phyloP scores from a whole-genome alignment of 768 basidiomycete species.

The Leccinum olivaceopallidum region DNA sequence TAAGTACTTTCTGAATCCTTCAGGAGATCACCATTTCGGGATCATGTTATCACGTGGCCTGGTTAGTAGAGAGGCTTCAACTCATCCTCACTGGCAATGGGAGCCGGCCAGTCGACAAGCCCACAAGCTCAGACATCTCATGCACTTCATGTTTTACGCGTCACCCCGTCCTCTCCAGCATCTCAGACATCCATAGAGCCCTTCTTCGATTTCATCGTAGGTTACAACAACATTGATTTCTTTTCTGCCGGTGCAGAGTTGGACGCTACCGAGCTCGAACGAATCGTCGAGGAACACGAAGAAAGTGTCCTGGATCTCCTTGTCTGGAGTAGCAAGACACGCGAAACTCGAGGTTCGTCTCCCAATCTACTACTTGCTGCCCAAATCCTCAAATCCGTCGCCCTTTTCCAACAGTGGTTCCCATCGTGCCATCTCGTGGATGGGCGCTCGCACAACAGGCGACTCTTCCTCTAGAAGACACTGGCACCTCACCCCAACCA shows the following conservation, averaged over 20 bases:
- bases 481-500: constrained; percentile 58
- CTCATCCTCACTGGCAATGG: constrained; percentile 44
- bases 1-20: not conserved
- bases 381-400: not conserved
- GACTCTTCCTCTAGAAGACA: constrained; percentile 38
- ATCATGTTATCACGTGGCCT: not conserved
- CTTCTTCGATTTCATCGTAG: constrained; percentile 96
- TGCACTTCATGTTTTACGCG: constrained; percentile 85
- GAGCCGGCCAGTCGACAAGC: constrained; percentile 70
- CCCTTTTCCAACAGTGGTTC: constrained; percentile 57
- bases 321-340: constrained; percentile 84
- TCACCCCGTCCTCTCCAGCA: constrained; percentile 87
- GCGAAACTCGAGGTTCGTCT: constrained; percentile 62
- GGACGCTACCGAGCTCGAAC: constrained; percentile 71
- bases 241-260: constrained; percentile 49
- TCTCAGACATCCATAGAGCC: constrained; percentile 83
- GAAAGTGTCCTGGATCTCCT: constrained; percentile 65
- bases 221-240: constrained; percentile 71
- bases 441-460: constrained; percentile 64
- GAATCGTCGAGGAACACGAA: constrained; percentile 82
- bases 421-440: constrained; percentile 78
- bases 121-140: constrained; percentile 38
- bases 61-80: not conserved
- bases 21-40: constrained; percentile 9
- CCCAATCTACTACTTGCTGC: not conserved